A percentile compares a stretch with the other conserved stretches of the same genome.
These are phyloP conservation scores for Geranium incanum DNA, from an alignment of 441 rosid genomes.

Conservation along the genomic window DNA sequence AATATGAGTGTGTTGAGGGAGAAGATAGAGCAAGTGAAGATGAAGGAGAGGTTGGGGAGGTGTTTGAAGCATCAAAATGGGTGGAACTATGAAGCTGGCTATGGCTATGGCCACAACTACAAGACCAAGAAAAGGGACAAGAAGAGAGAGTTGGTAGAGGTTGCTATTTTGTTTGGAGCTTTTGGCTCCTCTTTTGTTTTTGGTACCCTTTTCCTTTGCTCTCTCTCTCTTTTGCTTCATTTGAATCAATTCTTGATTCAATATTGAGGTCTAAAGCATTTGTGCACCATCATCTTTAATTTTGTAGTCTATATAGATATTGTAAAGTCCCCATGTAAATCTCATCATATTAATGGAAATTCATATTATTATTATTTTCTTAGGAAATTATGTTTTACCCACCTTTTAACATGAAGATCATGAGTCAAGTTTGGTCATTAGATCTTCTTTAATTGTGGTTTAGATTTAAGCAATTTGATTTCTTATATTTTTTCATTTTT, in stretches of 20 bases:
- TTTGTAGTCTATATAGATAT: too few species aligned
- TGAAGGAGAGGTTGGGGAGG: conserved; percentile 38
- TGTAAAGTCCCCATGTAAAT: too few species aligned
- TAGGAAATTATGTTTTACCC: too few species aligned
- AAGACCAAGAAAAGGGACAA: background rate
- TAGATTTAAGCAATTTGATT: too few species aligned
- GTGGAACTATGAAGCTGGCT: conserved; percentile 34
- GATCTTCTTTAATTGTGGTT: too few species aligned
- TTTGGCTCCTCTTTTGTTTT: conserved; percentile 27
- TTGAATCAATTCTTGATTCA: conserved; percentile 13
- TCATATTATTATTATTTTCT: too few species aligned
- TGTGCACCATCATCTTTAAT: background rate
- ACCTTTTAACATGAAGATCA: too few species aligned
- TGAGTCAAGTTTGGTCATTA: too few species aligned
- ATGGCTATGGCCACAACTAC: conserved; percentile 18
- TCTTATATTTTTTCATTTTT: too few species aligned
- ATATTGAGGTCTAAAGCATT: background rate
- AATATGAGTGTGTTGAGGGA: conserved; percentile 31
- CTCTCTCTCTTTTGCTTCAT: conserved; percentile 29
- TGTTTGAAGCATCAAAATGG: conserved; percentile 36
- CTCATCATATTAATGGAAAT: too few species aligned
- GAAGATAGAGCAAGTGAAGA: conserved; percentile 34
- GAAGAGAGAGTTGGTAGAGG: conserved; percentile 18
- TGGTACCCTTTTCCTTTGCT: conserved; percentile 31
- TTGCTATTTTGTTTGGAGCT: conserved; percentile 25